phyloP scores from a whole-genome alignment of 129 eudicot genomes.

The Artemisia tridentata region DNA sequence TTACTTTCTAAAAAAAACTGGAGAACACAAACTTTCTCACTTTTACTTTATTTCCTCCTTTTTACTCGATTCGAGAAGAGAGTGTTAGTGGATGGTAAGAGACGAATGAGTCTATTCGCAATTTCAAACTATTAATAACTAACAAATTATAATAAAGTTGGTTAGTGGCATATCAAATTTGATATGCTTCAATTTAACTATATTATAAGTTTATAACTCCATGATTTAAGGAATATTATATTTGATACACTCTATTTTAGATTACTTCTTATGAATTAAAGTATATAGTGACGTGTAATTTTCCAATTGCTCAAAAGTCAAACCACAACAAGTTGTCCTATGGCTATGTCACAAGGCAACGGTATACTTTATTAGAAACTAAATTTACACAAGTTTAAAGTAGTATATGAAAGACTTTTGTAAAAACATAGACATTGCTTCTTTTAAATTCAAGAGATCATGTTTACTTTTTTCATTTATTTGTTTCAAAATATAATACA shows the following conservation, averaged over 20 bases:
- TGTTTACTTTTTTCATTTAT: no score
- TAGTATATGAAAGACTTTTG: no score
- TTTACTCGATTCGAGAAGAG: no score
- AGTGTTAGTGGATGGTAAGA: constrained; percentile 24
- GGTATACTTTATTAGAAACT: no score
- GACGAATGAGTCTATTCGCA: constrained; percentile 26
- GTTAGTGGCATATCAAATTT: constrained; percentile 20
- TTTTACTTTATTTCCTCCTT: no score
- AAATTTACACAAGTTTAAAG: no score
- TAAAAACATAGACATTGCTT: no score
- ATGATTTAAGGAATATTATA: constrained; percentile 19
- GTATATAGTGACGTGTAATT: constrained; percentile 8
- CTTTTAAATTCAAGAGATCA: no score
- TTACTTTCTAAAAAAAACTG: no score
- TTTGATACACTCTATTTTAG: not conserved
- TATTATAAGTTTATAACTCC: constrained; percentile 21
- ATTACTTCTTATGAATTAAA: not conserved
- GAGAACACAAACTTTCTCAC: no score
- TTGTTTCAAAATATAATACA: no score
- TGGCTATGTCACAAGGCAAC: not conserved
- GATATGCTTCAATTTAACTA: constrained; percentile 9
- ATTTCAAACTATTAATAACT: not conserved
- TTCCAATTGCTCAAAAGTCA: constrained; percentile 18
- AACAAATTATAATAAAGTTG: not conserved
- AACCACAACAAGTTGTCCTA: constrained; percentile 18